Percentiles rank a stretch among this genome's conserved stretches.
Evolutionary conservation across 495 filamentous ascomycete species (phyloP).

Genomic region (Talaromyces borbonicus): DNA sequence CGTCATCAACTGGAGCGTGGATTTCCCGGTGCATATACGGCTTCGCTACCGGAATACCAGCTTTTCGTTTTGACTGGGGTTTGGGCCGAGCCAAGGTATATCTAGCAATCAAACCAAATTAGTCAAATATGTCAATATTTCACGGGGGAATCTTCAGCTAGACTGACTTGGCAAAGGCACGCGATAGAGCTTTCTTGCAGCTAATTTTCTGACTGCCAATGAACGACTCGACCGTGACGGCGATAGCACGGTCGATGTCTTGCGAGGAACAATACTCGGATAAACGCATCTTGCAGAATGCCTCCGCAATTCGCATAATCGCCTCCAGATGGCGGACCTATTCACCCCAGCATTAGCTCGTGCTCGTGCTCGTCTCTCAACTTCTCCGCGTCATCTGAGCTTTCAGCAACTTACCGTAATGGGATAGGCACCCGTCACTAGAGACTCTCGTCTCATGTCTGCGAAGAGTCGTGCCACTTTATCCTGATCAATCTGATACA

Average conservation of each 20-base stretch:
- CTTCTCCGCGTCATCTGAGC: no score
- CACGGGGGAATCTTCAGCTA: conserved; percentile 10
- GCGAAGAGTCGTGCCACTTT: conserved; percentile 91
- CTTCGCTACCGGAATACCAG: conserved; percentile 29
- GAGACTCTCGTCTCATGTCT: conserved; percentile 86
- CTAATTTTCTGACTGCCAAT: conserved; percentile 94
- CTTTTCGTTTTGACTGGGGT: conserved; percentile 34
- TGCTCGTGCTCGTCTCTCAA: no score
- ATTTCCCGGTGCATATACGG: conserved; percentile 14
- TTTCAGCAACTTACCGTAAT: conserved; percentile 88
- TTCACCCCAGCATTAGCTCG: no score
- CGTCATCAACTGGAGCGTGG: conserved; percentile 7
- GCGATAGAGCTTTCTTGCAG: conserved; percentile 92
- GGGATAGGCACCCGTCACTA: conserved; percentile 92
- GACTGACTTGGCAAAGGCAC: conserved; percentile 94
- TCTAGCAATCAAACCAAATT: conserved; percentile 20
- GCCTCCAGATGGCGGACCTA: conserved; percentile 96
- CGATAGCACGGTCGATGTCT: conserved; percentile 96
- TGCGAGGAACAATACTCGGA: conserved; percentile 80
- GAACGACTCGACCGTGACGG: conserved; percentile 92
- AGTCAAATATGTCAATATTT: neutral
- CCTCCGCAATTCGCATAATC: conserved; percentile 86
- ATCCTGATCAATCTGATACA: conserved; percentile 97
- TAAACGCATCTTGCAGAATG: conserved; percentile 93
- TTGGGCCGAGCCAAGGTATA: conserved; percentile 40